Base-by-base conservation (phyloP, 768 basidiomycete genomes). In the Boletus subparvulus region DNA sequence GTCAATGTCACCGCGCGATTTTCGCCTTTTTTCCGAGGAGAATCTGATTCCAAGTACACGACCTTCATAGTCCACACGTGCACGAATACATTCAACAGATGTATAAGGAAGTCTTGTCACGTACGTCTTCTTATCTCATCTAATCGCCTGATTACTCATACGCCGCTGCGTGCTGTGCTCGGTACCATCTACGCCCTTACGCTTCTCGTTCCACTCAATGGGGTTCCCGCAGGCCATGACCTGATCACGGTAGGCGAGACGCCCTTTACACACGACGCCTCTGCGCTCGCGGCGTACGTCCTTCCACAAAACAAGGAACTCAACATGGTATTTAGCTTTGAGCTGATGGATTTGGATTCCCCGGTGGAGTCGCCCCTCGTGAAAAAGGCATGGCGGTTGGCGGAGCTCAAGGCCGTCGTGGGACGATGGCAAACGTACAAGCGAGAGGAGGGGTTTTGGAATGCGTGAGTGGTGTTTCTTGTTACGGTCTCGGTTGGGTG, bases 1-100 rank as follows among this genome's bases (percentile, higher is more conserved):
- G 5, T 37, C 40, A 32, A 32, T 46, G 26, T 28, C 26, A 10
- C 35, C 39, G 62, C 51, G 50, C 44, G 33, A 40, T 47, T 47
- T 53, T 48, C 6, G 37, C 62, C 50, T 41, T 12, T 13, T 37
- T 13, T 60, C 21, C 36, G 58, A 61, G 30, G 44, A 39, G 50
- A 47, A 39, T 44, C 19, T 10, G 21, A 1, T 26, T 14, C 54
- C 47, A 30, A 55, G 26, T 13, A 50, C 41, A 37, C 33, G 26
- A 41, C 54, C 52, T 50, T 46, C n/a, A 19, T 63, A 87, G 87
- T 3, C 87, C 86, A 6, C 75, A 74, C 11, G 83, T 88, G 0
- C 86, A 88, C 62, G 83, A 88, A 54, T 90, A 78, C 63, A 64
- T 91, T 45, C 75, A 80, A 60, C 83, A 90, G 70, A 87, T 92